Conservation (phyloP, 768 basidiomycete species). For the Agaricus bisporus region DNA sequence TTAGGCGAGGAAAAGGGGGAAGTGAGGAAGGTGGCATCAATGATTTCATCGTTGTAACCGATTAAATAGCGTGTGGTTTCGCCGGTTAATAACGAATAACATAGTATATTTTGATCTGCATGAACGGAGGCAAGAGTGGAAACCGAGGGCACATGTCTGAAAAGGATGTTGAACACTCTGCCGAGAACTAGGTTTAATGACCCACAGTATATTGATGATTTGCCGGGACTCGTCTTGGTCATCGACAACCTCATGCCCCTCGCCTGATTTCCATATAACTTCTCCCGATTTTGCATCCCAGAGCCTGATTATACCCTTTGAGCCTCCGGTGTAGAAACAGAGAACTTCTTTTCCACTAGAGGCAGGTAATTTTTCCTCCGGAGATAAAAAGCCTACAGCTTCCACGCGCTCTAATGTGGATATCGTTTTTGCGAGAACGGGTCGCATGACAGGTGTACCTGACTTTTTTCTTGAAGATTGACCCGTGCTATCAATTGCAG, state of each 20-base stretch:
- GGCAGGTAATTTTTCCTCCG: slow-evolving; percentile 42
- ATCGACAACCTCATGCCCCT: slow-evolving; percentile 37
- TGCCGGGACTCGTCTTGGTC: slow-evolving; percentile 78
- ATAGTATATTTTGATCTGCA: slow-evolving; percentile 95
- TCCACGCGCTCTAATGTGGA: slow-evolving; percentile 84
- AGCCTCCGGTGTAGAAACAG: slow-evolving; percentile 84
- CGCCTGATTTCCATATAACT: slow-evolving; percentile 54
- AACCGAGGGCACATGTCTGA: slow-evolving; percentile 61
- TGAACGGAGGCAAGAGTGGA: slow-evolving; percentile 77
- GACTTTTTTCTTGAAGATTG: slow-evolving; percentile 30
- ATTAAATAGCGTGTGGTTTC: slow-evolving; percentile 75
- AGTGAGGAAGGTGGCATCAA: slow-evolving; percentile 79
- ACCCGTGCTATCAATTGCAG: slow-evolving; percentile 23
- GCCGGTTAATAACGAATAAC: slow-evolving; percentile 71
- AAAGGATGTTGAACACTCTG: slow-evolving; percentile 13
- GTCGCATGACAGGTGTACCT: slow-evolving; percentile 38
- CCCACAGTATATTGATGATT: slow-evolving; percentile 79
- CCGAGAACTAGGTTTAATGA: slow-evolving; percentile 12
- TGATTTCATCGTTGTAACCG: slow-evolving; percentile 97
- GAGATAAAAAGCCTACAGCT: slow-evolving; percentile 66
- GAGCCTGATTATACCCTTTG: slow-evolving; percentile 78
- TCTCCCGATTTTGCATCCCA: slow-evolving; percentile 76
- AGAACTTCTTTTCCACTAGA: slow-evolving; percentile 37
- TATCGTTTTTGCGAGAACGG: slow-evolving; percentile 63
- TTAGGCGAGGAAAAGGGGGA: slow-evolving; percentile 17